phyloP scores from a whole-genome alignment of 768 basidiomycete species.

The Phylloporus sp. region DNA sequence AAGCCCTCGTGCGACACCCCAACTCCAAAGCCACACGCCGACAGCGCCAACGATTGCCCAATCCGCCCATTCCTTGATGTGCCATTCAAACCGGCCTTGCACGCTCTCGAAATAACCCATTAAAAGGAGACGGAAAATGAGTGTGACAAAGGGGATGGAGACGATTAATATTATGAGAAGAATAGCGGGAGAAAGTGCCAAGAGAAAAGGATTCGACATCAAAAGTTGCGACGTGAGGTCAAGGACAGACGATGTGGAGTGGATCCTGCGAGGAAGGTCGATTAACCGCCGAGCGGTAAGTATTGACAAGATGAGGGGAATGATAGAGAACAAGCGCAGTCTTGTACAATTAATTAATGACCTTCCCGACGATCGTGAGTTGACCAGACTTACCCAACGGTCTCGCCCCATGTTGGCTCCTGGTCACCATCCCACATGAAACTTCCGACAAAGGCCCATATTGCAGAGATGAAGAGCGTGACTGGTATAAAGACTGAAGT shows the following conservation, averaged over 20 bases:
- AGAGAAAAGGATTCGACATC: conserved; percentile 67
- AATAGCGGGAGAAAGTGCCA: conserved; percentile 69
- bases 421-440: conserved; percentile 55
- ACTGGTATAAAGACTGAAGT: conserved; percentile 75
- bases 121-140: conserved; percentile 74
- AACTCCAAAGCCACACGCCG: conserved; percentile 66
- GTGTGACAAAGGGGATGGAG: conserved; percentile 75
- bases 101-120: conserved; percentile 54
- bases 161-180: conserved; percentile 63
- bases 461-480: conserved; percentile 66
- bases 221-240: conserved; percentile 67
- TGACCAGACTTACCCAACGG: conserved; percentile 56
- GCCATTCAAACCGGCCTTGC: conserved; percentile 47
- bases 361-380: neutral
- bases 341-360: conserved; percentile 12
- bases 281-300: conserved; percentile 70
- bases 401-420: conserved; percentile 79
- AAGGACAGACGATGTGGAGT: conserved; percentile 55
- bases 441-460: conserved; percentile 81
- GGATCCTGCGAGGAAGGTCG: conserved; percentile 66
- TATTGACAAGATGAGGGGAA: conserved; percentile 67
- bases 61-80: conserved; percentile 63
- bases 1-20: conserved; percentile 75
- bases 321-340: conserved; percentile 65
- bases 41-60: conserved; percentile 60